Evolutionary conservation across 441 rosid species (phyloP).

Genomic region (Viola pubescens): DNA sequence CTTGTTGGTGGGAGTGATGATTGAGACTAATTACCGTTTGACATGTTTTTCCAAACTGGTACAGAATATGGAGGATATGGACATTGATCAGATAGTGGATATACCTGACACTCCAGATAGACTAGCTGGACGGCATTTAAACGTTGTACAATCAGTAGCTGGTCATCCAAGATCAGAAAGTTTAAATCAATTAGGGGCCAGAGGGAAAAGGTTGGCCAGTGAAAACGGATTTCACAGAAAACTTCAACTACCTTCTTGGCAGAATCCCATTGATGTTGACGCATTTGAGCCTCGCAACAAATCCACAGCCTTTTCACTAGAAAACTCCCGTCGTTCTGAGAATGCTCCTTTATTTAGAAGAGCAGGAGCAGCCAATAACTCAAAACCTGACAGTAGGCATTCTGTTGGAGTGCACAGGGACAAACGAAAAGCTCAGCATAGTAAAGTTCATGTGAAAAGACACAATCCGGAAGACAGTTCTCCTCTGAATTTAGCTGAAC

Average conservation of each 20-base stretch:
- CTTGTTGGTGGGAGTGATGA: background rate
- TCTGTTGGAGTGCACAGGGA: conserved; percentile 23
- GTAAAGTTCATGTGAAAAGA: conserved; percentile 17
- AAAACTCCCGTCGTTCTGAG: conserved; percentile 18
- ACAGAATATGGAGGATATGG: conserved; percentile 53
- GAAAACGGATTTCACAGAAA: conserved; percentile 24
- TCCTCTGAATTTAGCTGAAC: conserved; percentile 24
- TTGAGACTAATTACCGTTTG: too few species aligned
- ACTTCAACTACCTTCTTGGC: conserved; percentile 15
- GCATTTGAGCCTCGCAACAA: conserved; percentile 22
- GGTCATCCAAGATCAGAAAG: conserved; percentile 24
- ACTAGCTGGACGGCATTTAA: conserved; percentile 13
- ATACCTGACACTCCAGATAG: conserved; percentile 72
- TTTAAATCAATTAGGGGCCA: conserved; percentile 21
- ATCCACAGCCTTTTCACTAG: conserved; percentile 14
- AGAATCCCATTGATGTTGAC: conserved; percentile 17
- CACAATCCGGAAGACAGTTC: conserved; percentile 20
- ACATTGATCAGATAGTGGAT: conserved; percentile 43
- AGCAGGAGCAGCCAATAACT: conserved; percentile 17
- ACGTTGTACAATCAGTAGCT: conserved; percentile 24
- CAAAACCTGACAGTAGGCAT: conserved; percentile 20
- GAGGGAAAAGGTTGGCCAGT: conserved; percentile 22
- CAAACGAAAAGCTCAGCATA: conserved; percentile 32
- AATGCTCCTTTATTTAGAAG: conserved; percentile 39
- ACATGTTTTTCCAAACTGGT: background rate